Evolutionary conservation across 2,329 filamentous ascomycete genomes (phyloP).

Genomic region (Exophiala lecanii-corni): DNA sequence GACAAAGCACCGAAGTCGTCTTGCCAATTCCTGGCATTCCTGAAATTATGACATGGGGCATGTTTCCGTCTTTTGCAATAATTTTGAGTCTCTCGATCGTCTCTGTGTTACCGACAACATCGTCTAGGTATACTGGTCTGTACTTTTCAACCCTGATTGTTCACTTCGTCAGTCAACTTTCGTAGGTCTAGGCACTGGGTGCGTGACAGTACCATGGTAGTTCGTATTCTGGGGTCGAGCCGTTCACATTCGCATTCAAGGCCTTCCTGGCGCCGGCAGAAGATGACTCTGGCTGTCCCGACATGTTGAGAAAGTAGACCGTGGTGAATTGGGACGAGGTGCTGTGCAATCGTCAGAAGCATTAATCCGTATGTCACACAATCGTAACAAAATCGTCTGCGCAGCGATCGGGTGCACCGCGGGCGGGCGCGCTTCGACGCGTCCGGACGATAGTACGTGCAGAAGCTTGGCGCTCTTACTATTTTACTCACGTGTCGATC

Average conservation of each 20-base stretch:
- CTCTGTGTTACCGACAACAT: slow-evolving; percentile 96
- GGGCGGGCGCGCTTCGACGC: no score
- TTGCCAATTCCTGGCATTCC: slow-evolving; percentile 99
- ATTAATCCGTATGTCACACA: no score
- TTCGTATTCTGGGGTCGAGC: slow-evolving; percentile 43
- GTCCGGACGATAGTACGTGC: no score
- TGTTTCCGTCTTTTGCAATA: slow-evolving; percentile 96
- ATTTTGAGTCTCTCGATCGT: slow-evolving; percentile 97
- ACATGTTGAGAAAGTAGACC: no score
- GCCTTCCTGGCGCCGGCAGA: slow-evolving; percentile 39
- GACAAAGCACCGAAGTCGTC: slow-evolving; percentile 89
- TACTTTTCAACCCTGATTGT: slow-evolving; percentile 90
- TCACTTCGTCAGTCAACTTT: neutral
- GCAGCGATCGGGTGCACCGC: no score
- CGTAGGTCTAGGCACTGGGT: slow-evolving; percentile 1
- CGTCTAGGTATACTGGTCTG: slow-evolving; percentile 87
- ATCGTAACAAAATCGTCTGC: no score
- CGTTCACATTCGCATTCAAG: slow-evolving; percentile 36
- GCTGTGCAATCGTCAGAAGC: no score
- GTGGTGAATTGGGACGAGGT: no score
- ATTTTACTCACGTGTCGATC: no score
- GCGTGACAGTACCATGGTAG: slow-evolving; percentile 40
- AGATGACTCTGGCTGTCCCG: slow-evolving; percentile 44
- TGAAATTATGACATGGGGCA: slow-evolving; percentile 99
- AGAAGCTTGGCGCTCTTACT: no score